Percentiles rank a stretch among this genome's conserved stretches.
These are phyloP conservation scores for Coemansia sp. DNA, from an alignment of 192 early-diverging fungal species.

Conservation along the genomic window DNA sequence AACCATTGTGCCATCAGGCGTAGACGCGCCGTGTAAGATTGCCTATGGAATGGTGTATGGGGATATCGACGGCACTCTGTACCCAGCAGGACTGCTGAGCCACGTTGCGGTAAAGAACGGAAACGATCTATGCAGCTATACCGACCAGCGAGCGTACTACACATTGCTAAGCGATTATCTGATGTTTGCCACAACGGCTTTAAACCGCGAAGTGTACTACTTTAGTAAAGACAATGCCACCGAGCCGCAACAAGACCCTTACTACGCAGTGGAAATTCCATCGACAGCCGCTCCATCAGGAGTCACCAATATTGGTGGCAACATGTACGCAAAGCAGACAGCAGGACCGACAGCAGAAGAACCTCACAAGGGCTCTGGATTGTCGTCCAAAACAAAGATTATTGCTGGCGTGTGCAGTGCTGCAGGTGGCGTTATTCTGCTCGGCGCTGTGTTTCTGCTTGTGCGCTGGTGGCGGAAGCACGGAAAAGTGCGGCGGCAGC, in stretches of 20 bases:
- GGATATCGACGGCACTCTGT: conserved; percentile 1
- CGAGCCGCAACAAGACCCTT: not conserved
- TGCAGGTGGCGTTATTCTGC: conserved; percentile 10
- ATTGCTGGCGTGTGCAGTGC: conserved; percentile 18
- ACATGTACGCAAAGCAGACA: conserved; percentile 7
- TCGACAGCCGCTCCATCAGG: not conserved
- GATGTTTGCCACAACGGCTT: conserved; percentile 6
- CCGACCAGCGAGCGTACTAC: conserved; percentile 17
- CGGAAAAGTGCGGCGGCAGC: not conserved
- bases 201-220: conserved; percentile 14
- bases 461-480: conserved; percentile 11
- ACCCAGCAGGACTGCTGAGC: conserved; percentile 29
- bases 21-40: conserved; percentile 7
- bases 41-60: conserved; percentile 20
- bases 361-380: not conserved
- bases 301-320: conserved; percentile 1
- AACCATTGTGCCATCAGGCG: not conserved
- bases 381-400: conserved; percentile 4
- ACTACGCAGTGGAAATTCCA: conserved; percentile 11
- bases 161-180: conserved; percentile 24
- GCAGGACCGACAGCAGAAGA: not conserved
- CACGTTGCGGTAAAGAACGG: conserved; percentile 12
- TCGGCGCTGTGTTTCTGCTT: not conserved
- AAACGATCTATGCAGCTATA: conserved; percentile 13
- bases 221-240: not conserved